Evolutionary conservation across 2,329 filamentous ascomycete species (phyloP).

Genomic region (Xylaria arbuscula): DNA sequence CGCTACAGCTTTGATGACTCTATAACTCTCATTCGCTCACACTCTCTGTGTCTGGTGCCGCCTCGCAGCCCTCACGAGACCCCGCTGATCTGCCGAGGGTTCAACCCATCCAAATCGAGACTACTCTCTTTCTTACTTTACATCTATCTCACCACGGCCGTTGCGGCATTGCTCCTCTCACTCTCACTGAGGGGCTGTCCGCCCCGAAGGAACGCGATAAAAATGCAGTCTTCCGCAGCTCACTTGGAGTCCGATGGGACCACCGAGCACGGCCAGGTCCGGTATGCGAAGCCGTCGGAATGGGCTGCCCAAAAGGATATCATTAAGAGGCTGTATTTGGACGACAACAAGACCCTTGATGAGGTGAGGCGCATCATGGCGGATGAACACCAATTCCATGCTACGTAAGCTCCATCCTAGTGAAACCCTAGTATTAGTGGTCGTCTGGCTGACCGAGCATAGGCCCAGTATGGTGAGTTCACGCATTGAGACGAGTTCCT

Average conservation of each 20-base stretch:
- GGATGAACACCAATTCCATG: conserved; percentile 53
- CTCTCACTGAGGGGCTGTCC: conserved; percentile 23
- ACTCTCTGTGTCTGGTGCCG: not conserved
- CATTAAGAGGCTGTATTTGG: conserved; percentile 55
- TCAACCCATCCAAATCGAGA: not conserved
- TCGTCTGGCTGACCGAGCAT: conserved; percentile 30
- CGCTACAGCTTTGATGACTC: conserved; percentile 19
- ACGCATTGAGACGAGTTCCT: conserved; percentile 21
- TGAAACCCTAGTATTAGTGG: conserved; percentile 19
- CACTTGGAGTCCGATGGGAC: conserved; percentile 27
- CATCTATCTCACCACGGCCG: conserved; percentile 6
- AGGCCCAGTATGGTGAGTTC: conserved; percentile 53
- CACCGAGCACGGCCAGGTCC: conserved; percentile 32
- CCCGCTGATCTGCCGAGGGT: not conserved
- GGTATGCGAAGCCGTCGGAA: conserved; percentile 42
- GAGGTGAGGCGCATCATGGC: conserved; percentile 56
- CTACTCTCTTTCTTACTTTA: not conserved
- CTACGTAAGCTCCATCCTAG: conserved; percentile 51
- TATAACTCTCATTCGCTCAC: conserved; percentile 7
- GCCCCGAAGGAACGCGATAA: conserved; percentile 23
- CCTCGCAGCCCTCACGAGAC: conserved; percentile 18
- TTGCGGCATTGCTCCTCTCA: conserved; percentile 19
- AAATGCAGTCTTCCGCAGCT: conserved; percentile 34
- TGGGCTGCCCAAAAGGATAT: conserved; percentile 45
- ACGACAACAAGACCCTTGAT: conserved; percentile 55